Evolutionary conservation across 495 filamentous ascomycete genomes (phyloP), one percentile per base, ranked within the genome.

Genomic region (Aspergillus diversus): DNA sequence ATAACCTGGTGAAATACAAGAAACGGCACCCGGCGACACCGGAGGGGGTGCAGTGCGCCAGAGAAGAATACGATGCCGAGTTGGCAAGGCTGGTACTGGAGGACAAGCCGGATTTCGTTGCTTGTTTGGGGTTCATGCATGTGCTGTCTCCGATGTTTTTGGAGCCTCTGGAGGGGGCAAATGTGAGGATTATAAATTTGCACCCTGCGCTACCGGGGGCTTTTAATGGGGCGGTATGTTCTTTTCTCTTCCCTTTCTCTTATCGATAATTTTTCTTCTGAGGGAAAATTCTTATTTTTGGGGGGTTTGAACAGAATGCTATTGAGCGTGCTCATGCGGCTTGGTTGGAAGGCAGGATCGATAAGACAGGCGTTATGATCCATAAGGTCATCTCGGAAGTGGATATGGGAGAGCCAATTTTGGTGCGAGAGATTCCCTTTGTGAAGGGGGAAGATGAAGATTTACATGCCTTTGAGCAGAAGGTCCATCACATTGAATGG

Each of bases 341-440:
- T 55, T 96, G 87, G 74, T 68, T 88, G 70, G 83, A 83, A 27
- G 90, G 89, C 7, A 86, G 84, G 72, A 84, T 94, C 42, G 83
- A 89, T 68, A 86, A 83, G 72, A 97, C 92, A 2, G 93, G 93
- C 1, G 88, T 95, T n/a, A 97, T 98, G 93, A 87, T 96, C 4
- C 93, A 97, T 75, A 87, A 92, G 70, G 92, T 97, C 50, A 90
- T 97, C 66, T 84, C 81, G 43, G 87, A 93, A 67, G 92, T 96
- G 46, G 93, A 97, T 75, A 84, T 88, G 71, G 93, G 93, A 3
- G 81, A 83, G 66, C 88, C 91, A 5, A 86, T 97, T 64, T 73
- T 93, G 57, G 84, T 89, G 11, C 73, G 80, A 64, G 89, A 93
- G 79, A 86, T 97, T 51, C 81, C 84, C 57, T 88, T 92, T 65